Base-by-base conservation (phyloP, 2,329 filamentous ascomycete species). In the Cytospora paraplurivora region DNA sequence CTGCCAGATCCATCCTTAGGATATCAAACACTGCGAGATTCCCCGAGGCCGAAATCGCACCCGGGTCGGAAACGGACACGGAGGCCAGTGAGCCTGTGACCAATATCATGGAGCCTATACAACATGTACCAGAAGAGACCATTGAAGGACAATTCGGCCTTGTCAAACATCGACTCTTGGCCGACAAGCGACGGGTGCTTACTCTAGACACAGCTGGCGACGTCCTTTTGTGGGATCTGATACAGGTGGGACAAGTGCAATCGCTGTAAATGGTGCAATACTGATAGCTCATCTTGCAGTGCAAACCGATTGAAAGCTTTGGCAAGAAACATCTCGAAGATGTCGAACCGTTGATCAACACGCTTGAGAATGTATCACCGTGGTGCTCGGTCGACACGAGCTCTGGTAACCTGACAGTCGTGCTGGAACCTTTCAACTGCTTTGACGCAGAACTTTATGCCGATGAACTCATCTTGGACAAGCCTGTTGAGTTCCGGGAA, bases 361-460 rank as follows among this genome's bases (percentile, higher is more conserved):
- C 92, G 0, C 83, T 86, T 15, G 93, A 97, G 73, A 93, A 89
- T 37, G 92, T 98, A 47, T 90, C 94, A 5, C 94, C 96, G 60
- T 99, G 95, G 95, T 99, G 95, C 73, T 92, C 92, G 1, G 90
- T 98, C 59, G 93, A 99, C 72, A 93, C 94, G 21, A 89, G 94
- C 69, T 98, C 94, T 5, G 95, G 95, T 41, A 92, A 91, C 67
- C 80, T 99, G 62, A 94, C 93, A 2, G 94, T 97, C 3, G 89
- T 96, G 19, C 77, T 99, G 19, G 95, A 99, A 72, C 92, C 93
- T 49, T 96, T 95, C 71, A 96, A 96, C 69, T 97, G 93, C 74
- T 99, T 99, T 70, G 95, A 99, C 76, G 95, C 93, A 17, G 95
- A 99, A 72, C 90, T 97, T 76, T 99, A 99, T 74, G 94, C 93